phyloP scores from a whole-genome alignment of 345 rosid species.

The Acer campestre region DNA sequence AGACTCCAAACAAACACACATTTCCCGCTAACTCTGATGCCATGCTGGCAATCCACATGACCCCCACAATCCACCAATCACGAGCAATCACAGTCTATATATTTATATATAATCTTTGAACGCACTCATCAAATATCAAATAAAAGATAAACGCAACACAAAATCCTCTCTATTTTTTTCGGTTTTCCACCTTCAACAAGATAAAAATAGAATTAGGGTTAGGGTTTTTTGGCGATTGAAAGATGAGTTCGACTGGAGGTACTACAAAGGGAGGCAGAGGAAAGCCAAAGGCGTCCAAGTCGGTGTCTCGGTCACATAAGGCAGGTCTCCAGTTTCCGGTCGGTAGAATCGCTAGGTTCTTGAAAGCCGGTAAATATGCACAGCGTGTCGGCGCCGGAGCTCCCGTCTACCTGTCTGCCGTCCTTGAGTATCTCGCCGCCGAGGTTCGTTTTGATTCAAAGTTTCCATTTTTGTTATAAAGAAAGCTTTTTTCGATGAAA shows the following conservation, averaged over 20 bases:
- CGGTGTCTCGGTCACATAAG: slow-evolving; percentile 68
- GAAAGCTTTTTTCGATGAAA: not conserved
- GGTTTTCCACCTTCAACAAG: too few relatives aligned
- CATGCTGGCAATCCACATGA: not conserved
- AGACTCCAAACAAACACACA: slow-evolving; percentile 1
- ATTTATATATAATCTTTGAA: slow-evolving; percentile 27
- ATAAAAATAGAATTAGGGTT: slow-evolving; percentile 16
- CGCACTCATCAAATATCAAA: not conserved
- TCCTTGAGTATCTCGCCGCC: slow-evolving; percentile 80
- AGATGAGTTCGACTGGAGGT: slow-evolving; percentile 60
- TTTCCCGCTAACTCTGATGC: slow-evolving; percentile 27
- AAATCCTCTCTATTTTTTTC: not conserved
- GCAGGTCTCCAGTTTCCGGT: slow-evolving; percentile 89
- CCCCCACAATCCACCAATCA: slow-evolving; percentile 30
- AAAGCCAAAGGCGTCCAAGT: slow-evolving; percentile 62
- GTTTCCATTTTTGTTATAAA: not conserved
- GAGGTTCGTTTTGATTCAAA: slow-evolving; percentile 45
- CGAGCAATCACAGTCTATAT: slow-evolving; percentile 19
- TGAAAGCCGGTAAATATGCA: slow-evolving; percentile 81
- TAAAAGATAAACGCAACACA: too few relatives aligned
- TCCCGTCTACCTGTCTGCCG: slow-evolving; percentile 82
- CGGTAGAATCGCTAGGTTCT: slow-evolving; percentile 74
- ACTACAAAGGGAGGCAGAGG: slow-evolving; percentile 72
- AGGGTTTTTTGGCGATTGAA: slow-evolving; percentile 11
- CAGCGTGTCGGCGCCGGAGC: slow-evolving; percentile 91